Percentiles rank a stretch among this genome's conserved stretches.
These are phyloP conservation scores for Aspergillus felis DNA, from an alignment of 2,329 filamentous ascomycete genomes.

Conservation along the genomic window DNA sequence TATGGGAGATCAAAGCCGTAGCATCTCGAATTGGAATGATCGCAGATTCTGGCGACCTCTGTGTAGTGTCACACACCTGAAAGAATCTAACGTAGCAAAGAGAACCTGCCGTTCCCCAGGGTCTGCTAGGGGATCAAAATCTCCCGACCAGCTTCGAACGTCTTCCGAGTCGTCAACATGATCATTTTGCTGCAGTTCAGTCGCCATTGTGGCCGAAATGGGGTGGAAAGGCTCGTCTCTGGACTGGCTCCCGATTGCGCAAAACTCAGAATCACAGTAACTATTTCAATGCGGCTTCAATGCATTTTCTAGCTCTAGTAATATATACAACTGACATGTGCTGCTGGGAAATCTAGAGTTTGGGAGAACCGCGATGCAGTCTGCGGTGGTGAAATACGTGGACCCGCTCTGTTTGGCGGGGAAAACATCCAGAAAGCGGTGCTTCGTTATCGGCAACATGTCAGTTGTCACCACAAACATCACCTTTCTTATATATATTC, in stretches of 20 bases:
- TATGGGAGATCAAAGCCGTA: neutral
- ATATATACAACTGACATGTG: neutral
- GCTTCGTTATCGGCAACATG: neutral
- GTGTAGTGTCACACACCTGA: constrained; percentile 59
- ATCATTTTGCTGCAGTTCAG: constrained; percentile 8
- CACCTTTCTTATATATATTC: neutral
- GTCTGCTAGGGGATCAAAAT: constrained; percentile 65
- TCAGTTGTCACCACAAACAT: neutral
- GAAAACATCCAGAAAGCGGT: constrained; percentile 7
- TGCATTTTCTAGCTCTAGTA: neutral
- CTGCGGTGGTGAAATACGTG: constrained; percentile 1
- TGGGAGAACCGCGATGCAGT: neutral
- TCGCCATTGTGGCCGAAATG: constrained; percentile 3
- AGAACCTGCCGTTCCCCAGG: constrained; percentile 77
- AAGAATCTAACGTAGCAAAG: constrained; percentile 81
- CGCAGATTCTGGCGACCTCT: neutral
- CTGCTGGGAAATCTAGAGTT: neutral
- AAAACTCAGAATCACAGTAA: neutral
- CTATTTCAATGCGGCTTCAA: neutral
- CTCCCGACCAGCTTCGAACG: constrained; percentile 52
- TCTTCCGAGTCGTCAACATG: constrained; percentile 15
- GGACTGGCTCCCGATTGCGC: neutral
- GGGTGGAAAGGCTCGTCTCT: neutral
- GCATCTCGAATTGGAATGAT: neutral
- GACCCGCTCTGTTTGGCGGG: constrained; percentile 12